phyloP scores from a whole-genome alignment of 495 filamentous ascomycete genomes.

The Lasiosphaeria hispida region DNA sequence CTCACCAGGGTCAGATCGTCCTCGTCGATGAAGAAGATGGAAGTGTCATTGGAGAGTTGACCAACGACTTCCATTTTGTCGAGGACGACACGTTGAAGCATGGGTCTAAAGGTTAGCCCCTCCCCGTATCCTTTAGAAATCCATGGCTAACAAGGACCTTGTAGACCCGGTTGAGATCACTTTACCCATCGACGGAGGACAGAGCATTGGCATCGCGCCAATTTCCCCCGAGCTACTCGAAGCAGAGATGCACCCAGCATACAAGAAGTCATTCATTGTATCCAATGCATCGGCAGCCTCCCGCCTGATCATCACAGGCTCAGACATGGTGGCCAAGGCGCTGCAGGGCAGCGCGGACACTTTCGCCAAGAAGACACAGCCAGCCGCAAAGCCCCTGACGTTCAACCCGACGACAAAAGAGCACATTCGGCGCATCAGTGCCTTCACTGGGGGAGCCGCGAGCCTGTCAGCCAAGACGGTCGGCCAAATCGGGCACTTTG shows the following conservation, averaged over 20 bases:
- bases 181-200: conserved; percentile 70
- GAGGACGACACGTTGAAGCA: conserved; percentile 70
- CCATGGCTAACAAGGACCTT: conserved; percentile 9
- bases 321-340: conserved; percentile 71
- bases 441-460: conserved; percentile 71
- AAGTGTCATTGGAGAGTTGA: conserved; percentile 87
- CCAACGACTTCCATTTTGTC: conserved; percentile 75
- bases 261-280: conserved; percentile 80
- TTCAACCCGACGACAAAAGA: conserved; percentile 85
- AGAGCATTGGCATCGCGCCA: conserved; percentile 70
- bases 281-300: conserved; percentile 88
- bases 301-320: conserved; percentile 86
- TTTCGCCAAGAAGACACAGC: conserved; percentile 77
- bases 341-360: conserved; percentile 72
- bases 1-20: conserved; percentile 73
- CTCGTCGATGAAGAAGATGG: conserved; percentile 93
- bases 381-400: conserved; percentile 72
- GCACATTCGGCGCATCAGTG: conserved; percentile 81
- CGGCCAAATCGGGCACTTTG: conserved; percentile 72
- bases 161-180: conserved; percentile 88
- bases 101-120: conserved; percentile 77
- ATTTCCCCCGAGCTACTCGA: conserved; percentile 76
- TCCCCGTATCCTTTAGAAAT: neutral
- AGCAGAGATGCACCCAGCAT: conserved; percentile 82
- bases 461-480: conserved; percentile 80